Base-by-base conservation (phyloP, 164 flowering plant genomes). In the Litsea cubeba region DNA sequence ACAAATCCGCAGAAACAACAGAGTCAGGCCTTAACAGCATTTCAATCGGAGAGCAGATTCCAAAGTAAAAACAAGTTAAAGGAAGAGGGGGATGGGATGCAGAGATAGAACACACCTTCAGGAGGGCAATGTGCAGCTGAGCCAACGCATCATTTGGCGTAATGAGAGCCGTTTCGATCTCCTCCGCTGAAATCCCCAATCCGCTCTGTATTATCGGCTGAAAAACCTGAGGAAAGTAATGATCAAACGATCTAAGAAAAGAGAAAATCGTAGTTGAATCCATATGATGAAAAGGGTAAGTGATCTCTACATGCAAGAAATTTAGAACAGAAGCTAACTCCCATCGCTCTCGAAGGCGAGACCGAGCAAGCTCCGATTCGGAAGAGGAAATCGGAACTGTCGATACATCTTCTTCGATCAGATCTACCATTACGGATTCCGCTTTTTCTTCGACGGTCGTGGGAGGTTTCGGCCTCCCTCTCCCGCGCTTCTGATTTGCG, bases 281-380 rank as follows among this genome's bases (percentile, higher is more conserved):
- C 65, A 54, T 30, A 50, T 11, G 23, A 50, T 12, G 32, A 54
- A 51, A 51, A 68, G 22, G n/a, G 4, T 4, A 28, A 7, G 32
- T 49, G 30, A 62, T 25, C 35, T 26, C 76, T 84, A 92, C 98
- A 22, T 62, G 82, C 57, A 92, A 75, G 81, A 94, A 94, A 74
- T 94, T 87, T 75, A 94, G 88, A 68, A 92, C 96, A 5, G 94
- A 92, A 4, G 98, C 97, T 23, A 94, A 82, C 71, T 94, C 98
- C 96, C 98, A 92, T 26, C 90, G 87, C 74, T 74, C 77, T 10
- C 97, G 90, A 57, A 94, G 88, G 74, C 71, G 80, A 12, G 32
- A 46, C 67, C 82, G 79, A 22, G 77, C 73, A 0, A 80, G 51
- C 76, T 82, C 80, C 8, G 70, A 49, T 15, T 82, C 83, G 23